These are phyloP conservation scores for Ceratocystis cubensis DNA, from an alignment of 2,329 filamentous ascomycete species.

Conservation along the genomic window DNA sequence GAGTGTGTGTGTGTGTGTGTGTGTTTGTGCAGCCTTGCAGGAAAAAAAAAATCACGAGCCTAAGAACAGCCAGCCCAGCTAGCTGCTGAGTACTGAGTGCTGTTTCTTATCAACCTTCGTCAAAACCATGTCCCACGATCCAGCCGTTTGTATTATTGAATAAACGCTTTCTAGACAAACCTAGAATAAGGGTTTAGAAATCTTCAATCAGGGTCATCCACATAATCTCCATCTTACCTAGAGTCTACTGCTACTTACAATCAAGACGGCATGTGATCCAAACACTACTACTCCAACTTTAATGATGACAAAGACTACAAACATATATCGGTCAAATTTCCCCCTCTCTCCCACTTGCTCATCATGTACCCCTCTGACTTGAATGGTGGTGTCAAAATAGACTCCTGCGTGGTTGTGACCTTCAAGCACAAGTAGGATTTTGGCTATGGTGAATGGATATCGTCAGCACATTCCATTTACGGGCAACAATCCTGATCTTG, in stretches of 20 bases:
- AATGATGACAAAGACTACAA: too few relatives aligned
- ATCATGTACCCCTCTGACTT: background rate
- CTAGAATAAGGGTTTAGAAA: background rate
- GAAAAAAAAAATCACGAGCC: too few relatives aligned
- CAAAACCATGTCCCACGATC: too few relatives aligned
- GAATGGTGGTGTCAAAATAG: background rate
- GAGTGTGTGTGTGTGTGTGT: too few relatives aligned
- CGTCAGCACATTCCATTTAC: constrained; percentile 15
- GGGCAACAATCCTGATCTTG: constrained; percentile 18
- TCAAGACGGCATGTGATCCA: background rate
- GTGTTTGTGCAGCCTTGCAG: too few relatives aligned
- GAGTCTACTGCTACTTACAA: background rate
- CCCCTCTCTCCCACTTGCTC: background rate
- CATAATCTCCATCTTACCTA: background rate
- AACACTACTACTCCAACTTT: too few relatives aligned
- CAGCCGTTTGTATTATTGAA: too few relatives aligned
- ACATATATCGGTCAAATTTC: background rate
- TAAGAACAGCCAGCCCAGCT: too few relatives aligned
- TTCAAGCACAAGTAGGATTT: background rate
- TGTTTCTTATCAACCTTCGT: too few relatives aligned
- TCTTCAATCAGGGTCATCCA: background rate
- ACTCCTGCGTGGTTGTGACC: background rate
- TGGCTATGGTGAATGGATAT: background rate
- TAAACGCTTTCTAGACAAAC: background rate
- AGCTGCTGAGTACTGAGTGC: too few relatives aligned